Conservation (phyloP, 257 asterid genomes). For the Plantago elongata region DNA sequence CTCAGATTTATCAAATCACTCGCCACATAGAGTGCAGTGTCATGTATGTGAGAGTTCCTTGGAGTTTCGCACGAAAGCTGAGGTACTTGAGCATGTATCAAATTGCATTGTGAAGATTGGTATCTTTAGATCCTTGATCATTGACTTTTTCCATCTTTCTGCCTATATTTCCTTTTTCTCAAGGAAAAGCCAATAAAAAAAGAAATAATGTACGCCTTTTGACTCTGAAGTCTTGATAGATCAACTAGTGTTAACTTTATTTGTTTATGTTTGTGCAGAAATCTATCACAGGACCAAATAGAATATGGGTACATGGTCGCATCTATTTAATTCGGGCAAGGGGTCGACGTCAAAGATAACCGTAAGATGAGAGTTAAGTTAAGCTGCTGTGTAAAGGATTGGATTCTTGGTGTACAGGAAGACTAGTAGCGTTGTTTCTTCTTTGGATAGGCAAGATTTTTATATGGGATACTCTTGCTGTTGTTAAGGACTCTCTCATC, state of each 20-base stretch:
- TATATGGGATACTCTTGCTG: too few species aligned
- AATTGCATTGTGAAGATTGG: not conserved
- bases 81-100: slow-evolving; percentile 44
- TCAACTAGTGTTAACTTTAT: not conserved
- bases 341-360: slow-evolving; percentile 51
- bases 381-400: not conserved
- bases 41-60: slow-evolving; percentile 92
- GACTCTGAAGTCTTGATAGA: not conserved
- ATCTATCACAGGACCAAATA: slow-evolving; percentile 57
- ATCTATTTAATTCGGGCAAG: slow-evolving; percentile 65
- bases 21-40: slow-evolving; percentile 81
- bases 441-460: not conserved
- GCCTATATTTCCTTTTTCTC: not conserved
- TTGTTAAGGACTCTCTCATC: too few species aligned
- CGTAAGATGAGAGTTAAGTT: slow-evolving; percentile 20
- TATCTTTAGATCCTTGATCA: not conserved
- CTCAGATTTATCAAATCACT: slow-evolving; percentile 49
- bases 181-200: too few species aligned
- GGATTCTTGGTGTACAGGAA: slow-evolving; percentile 5
- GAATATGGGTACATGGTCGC: slow-evolving; percentile 94
- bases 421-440: not conserved
- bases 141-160: not conserved
- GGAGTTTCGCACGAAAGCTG: slow-evolving; percentile 81
- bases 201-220: too few species aligned
- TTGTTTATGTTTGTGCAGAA: slow-evolving; percentile 38